Percentiles rank a stretch among this genome's conserved stretches.
These are phyloP conservation scores for Xylariomycetidae sp. DNA, from an alignment of 2,329 filamentous ascomycete species.

Conservation along the genomic window DNA sequence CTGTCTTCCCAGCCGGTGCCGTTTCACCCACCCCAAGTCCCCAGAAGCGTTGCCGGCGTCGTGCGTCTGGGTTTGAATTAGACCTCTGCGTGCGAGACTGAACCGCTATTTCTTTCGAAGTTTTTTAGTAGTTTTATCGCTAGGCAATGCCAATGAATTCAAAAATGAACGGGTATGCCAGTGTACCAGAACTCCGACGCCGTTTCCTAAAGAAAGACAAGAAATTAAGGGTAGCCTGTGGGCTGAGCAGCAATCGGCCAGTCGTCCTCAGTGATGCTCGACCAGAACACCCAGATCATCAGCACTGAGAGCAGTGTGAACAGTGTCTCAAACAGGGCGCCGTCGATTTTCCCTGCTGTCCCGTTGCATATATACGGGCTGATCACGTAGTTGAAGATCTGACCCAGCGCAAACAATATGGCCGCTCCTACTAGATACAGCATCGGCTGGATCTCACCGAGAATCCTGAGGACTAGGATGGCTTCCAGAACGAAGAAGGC, in stretches of 20 bases:
- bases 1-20: conserved; percentile 10
- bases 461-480: conserved; percentile 75
- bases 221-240: conserved; percentile 32
- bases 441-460: conserved; percentile 91
- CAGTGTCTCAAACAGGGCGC: conserved; percentile 84
- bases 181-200: conserved; percentile 28
- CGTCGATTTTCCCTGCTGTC: conserved; percentile 81
- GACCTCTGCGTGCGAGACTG: conserved; percentile 12
- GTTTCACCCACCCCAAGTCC: too few relatives aligned
- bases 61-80: neutral
- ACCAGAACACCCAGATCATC: conserved; percentile 93
- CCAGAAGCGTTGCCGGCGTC: too few relatives aligned
- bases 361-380: conserved; percentile 87
- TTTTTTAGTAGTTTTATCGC: conserved; percentile 11
- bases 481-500: conserved; percentile 81
- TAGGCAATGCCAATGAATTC: conserved; percentile 17
- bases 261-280: conserved; percentile 97
- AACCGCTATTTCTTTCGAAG: conserved; percentile 13
- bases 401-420: conserved; percentile 82
- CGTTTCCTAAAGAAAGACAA: conserved; percentile 19
- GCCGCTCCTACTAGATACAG: conserved; percentile 72
- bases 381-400: conserved; percentile 94
- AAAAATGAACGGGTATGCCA: conserved; percentile 28
- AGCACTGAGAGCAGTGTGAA: conserved; percentile 85
- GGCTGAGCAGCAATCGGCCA: conserved; percentile 62